These are phyloP conservation scores for Lasiodiplodia citricola DNA, from an alignment of 2,329 filamentous ascomycete genomes.

Conservation along the genomic window DNA sequence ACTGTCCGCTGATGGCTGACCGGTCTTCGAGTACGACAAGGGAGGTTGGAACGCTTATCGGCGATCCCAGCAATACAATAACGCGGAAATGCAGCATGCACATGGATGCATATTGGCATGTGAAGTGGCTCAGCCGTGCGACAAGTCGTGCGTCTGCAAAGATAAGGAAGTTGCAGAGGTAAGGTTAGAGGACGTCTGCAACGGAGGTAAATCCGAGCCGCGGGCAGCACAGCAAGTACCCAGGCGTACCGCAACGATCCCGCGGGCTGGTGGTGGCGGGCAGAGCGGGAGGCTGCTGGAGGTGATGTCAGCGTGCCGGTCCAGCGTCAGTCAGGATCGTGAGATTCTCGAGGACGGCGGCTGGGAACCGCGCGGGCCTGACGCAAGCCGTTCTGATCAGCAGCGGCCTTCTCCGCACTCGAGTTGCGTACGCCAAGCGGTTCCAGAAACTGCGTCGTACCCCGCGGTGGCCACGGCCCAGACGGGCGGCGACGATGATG, in stretches of 20 bases:
- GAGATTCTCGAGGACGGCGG: neutral
- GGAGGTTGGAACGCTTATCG: slow-evolving; percentile 5
- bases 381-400: slow-evolving; percentile 10
- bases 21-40: slow-evolving; percentile 1
- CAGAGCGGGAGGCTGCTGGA: neutral
- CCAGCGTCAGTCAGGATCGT: neutral
- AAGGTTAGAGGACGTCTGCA: neutral
- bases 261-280: neutral
- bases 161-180: neutral
- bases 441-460: slow-evolving; percentile 2
- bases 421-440: slow-evolving; percentile 19
- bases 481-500: slow-evolving; percentile 3
- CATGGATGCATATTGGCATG: slow-evolving; percentile 10
- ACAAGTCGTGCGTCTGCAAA: neutral
- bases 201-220: neutral
- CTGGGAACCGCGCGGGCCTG: neutral
- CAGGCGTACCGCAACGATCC: neutral
- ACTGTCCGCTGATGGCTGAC: neutral
- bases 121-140: neutral
- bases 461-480: slow-evolving; percentile 1
- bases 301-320: slow-evolving; percentile 4
- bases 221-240: neutral
- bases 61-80: neutral
- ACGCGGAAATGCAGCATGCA: neutral
- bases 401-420: slow-evolving; percentile 6